phyloP scores from a whole-genome alignment of 352 stramenopile species.

The Globisporangium middletonii region DNA sequence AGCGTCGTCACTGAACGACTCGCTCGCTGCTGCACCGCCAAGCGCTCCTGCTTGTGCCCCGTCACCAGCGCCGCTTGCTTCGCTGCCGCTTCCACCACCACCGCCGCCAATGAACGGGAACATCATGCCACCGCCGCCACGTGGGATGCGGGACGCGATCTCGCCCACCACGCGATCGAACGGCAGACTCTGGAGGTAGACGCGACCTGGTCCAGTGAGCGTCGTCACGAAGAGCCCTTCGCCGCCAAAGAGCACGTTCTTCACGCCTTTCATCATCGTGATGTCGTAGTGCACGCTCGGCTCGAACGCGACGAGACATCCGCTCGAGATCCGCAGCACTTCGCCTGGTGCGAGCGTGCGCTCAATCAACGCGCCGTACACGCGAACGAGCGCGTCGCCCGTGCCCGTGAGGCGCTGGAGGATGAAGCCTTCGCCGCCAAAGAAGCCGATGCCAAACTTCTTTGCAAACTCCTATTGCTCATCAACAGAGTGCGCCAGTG shows the following conservation, averaged over 20 bases:
- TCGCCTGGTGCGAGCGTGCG: conserved; percentile 85
- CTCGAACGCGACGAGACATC: conserved; percentile 89
- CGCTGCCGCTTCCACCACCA: conserved; percentile 22
- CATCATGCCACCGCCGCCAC: conserved; percentile 69
- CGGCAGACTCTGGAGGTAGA: conserved; percentile 90
- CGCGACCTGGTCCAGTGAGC: conserved; percentile 85
- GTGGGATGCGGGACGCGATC: conserved; percentile 86
- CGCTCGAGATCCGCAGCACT: conserved; percentile 89
- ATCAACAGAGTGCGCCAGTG: neutral
- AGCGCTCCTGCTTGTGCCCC: conserved; percentile 8
- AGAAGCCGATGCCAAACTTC: conserved; percentile 89
- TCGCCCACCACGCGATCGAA: conserved; percentile 91
- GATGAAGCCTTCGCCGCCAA: conserved; percentile 94
- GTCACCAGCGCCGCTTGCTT: conserved; percentile 6
- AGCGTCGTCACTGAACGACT: conserved; percentile 4
- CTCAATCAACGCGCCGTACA: conserved; percentile 84
- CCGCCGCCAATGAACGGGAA: conserved; percentile 84
- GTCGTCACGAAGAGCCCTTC: conserved; percentile 94
- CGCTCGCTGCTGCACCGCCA: conserved; percentile 17
- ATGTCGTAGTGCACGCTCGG: conserved; percentile 88
- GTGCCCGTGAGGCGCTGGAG: conserved; percentile 88
- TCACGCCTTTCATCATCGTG: conserved; percentile 88
- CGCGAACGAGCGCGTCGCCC: conserved; percentile 90
- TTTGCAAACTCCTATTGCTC: conserved; percentile 79
- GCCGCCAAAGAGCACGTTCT: conserved; percentile 93